Conservation (phyloP, 495 filamentous ascomycete species). For the Darksidea phi region DNA sequence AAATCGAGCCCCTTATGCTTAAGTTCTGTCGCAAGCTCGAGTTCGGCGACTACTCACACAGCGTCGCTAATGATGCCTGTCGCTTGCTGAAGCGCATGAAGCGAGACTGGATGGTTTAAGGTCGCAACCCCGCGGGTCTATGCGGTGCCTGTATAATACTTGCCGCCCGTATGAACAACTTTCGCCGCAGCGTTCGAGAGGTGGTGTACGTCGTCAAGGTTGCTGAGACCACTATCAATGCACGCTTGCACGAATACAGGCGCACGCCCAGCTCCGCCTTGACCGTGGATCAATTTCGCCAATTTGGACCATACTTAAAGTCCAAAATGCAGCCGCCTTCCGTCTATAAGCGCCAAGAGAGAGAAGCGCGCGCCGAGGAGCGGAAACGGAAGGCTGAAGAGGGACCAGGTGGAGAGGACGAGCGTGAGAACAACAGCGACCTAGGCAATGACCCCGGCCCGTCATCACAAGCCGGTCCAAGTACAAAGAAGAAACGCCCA, state of each 20-base stretch:
- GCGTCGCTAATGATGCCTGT: conserved; percentile 81
- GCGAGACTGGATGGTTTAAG: conserved; percentile 91
- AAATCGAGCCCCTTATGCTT: conserved; percentile 77
- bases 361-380: conserved; percentile 48
- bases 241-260: conserved; percentile 86
- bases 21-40: conserved; percentile 87
- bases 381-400: conserved; percentile 37
- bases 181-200: conserved; percentile 83
- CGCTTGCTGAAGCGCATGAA: conserved; percentile 88
- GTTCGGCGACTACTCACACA: conserved; percentile 71
- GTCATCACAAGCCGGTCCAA: not conserved
- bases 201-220: conserved; percentile 98
- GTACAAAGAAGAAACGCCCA: not conserved
- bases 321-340: conserved; percentile 73
- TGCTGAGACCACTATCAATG: conserved; percentile 82
- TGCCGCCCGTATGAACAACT: conserved; percentile 96
- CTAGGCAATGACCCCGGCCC: not conserved
- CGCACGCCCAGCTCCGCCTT: conserved; percentile 73
- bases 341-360: conserved; percentile 62
- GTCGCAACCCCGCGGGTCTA: conserved; percentile 87
- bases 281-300: conserved; percentile 83
- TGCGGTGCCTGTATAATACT: conserved; percentile 93
- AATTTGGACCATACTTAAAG: conserved; percentile 56
- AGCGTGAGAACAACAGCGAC: conserved; percentile 23
- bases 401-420: conserved; percentile 46